Evolutionary conservation across 108 stramenopile species (phyloP).

Genomic region (Cyclotella cryptica): DNA sequence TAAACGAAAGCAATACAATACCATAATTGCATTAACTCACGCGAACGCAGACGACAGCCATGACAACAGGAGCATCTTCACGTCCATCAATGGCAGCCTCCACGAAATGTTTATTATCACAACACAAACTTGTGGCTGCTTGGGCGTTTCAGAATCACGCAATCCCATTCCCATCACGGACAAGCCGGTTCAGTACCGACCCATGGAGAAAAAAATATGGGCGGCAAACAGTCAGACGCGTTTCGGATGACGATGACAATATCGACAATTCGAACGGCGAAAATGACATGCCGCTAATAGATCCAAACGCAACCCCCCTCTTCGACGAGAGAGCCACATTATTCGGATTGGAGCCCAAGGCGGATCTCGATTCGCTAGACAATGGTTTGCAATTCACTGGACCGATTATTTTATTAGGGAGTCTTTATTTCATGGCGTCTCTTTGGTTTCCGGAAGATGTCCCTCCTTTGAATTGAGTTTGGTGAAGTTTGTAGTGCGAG

Average conservation of each 20-base stretch:
- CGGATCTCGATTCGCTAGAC: constrained; percentile 41
- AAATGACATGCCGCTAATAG: neutral
- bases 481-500: neutral
- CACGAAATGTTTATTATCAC: no score
- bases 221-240: neutral
- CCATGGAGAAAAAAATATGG: neutral
- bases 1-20: no score
- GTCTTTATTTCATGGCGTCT: constrained; percentile 32
- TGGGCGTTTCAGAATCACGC: no score
- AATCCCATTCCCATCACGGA: no score
- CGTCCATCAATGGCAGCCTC: no score
- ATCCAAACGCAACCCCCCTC: constrained; percentile 27
- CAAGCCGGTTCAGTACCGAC: no score
- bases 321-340: constrained; percentile 40
- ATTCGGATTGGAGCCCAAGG: constrained; percentile 49
- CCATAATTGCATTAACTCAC: no score
- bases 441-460: constrained; percentile 32
- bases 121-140: no score
- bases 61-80: no score
- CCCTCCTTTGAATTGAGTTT: constrained; percentile 13
- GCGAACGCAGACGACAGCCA: no score
- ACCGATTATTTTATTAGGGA: constrained; percentile 32
- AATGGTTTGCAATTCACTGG: constrained; percentile 44
- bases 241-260: neutral
- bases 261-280: neutral